phyloP scores from a whole-genome alignment of 805 yeast species.

The Metschnikowia rubicola region DNA sequence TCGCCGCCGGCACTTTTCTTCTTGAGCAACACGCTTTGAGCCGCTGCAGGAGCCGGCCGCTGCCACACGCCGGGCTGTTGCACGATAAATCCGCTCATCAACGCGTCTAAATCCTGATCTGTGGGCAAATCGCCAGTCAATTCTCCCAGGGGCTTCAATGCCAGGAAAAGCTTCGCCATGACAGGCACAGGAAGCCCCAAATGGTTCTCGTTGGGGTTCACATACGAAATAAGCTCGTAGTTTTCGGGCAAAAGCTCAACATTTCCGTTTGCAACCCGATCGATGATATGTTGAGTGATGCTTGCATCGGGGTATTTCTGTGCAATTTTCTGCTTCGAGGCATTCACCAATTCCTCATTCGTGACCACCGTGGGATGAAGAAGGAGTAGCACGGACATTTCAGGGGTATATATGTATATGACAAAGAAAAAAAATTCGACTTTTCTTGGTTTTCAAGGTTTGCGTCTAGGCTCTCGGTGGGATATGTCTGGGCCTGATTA shows the following conservation, averaged over 20 bases:
- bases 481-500: no score
- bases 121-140: slow-evolving; percentile 52
- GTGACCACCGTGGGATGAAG: slow-evolving; percentile 69
- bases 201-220: slow-evolving; percentile 50
- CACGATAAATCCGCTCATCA: slow-evolving; percentile 62
- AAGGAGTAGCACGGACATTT: slow-evolving; percentile 40
- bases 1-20: slow-evolving; percentile 16
- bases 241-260: slow-evolving; percentile 34
- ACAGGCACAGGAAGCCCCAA: slow-evolving; percentile 46
- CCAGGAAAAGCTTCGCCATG: slow-evolving; percentile 35
- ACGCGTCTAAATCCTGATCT: slow-evolving; percentile 55
- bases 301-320: slow-evolving; percentile 25
- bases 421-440: not conserved
- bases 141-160: slow-evolving; percentile 44
- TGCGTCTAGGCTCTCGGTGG: not conserved
- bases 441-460: not conserved
- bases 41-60: slow-evolving; percentile 43
- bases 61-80: slow-evolving; percentile 46
- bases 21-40: slow-evolving; percentile 30
- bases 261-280: slow-evolving; percentile 50
- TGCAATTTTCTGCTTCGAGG: slow-evolving; percentile 32
- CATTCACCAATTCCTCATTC: slow-evolving; percentile 45
- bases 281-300: slow-evolving; percentile 52
- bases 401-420: no score
- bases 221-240: slow-evolving; percentile 47